A percentile compares a stretch with the other conserved stretches of the same genome.
Conservation (phyloP, 2,329 filamentous ascomycete species). For the Colletotrichum liriopes region DNA sequence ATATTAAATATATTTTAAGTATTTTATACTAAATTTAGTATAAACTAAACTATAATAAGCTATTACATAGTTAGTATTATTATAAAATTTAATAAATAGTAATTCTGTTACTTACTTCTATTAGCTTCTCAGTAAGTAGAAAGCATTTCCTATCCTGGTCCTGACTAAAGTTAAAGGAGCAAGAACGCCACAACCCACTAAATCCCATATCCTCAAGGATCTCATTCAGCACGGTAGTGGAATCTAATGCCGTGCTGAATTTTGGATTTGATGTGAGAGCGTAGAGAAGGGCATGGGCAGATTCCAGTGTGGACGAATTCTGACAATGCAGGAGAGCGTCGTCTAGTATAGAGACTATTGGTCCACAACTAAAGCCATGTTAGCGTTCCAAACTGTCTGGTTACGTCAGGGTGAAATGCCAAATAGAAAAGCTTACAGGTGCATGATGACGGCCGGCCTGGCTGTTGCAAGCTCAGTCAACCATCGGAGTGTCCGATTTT, state of each 20-base stretch:
- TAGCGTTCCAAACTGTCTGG: conserved; percentile 40
- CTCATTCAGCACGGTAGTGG: conserved; percentile 64
- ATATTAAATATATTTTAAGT: neutral
- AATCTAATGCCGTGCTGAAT: conserved; percentile 65
- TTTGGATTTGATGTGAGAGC: conserved; percentile 70
- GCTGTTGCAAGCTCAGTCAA: conserved; percentile 70
- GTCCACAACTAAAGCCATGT: conserved; percentile 62
- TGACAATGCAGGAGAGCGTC: conserved; percentile 76
- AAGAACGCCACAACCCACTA: conserved; percentile 73
- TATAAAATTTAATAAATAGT: neutral
- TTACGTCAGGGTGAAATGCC: too few species aligned
- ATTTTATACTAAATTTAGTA: neutral
- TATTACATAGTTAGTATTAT: neutral
- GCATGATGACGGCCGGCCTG: conserved; percentile 70
- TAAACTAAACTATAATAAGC: neutral
- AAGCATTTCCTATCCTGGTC: conserved; percentile 69
- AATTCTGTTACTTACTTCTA: conserved; percentile 62
- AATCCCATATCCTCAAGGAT: conserved; percentile 75
- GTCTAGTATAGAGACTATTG: conserved; percentile 72
- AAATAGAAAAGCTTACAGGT: conserved; percentile 64
- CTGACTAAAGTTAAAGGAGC: conserved; percentile 65
- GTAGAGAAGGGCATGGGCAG: conserved; percentile 73
- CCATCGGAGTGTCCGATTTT: conserved; percentile 73
- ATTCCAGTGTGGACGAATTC: conserved; percentile 71
- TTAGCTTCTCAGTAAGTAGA: conserved; percentile 71